These are phyloP conservation scores for Diospyros lotus DNA, from an alignment of 148 eudicot species.

Conservation along the genomic window DNA sequence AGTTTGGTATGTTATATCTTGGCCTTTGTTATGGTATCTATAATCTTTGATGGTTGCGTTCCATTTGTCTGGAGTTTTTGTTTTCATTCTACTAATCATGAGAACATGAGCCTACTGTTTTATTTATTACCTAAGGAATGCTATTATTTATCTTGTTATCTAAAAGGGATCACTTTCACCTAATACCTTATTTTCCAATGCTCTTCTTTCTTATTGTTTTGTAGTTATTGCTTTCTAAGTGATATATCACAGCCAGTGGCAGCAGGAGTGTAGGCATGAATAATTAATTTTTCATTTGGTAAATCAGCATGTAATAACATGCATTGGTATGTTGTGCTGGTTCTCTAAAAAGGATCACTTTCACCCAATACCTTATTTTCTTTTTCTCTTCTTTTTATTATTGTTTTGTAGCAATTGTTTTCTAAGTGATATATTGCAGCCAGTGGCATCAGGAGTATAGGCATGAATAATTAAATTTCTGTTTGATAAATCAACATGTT, in stretches of 20 bases:
- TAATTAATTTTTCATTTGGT: too few relatives aligned
- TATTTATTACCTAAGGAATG: too few relatives aligned
- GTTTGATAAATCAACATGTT: too few relatives aligned
- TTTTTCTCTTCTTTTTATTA: not conserved
- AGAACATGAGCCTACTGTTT: not conserved
- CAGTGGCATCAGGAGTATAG: not conserved
- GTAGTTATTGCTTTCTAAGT: not conserved
- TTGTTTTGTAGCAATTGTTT: not conserved
- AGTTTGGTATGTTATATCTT: conserved; percentile 42
- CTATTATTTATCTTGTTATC: not conserved
- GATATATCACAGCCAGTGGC: not conserved
- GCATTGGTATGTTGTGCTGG: not conserved
- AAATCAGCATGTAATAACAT: not conserved
- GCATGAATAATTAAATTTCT: too few relatives aligned
- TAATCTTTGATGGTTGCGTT: not conserved
- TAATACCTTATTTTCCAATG: not conserved
- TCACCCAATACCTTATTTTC: not conserved
- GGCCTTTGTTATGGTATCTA: not conserved
- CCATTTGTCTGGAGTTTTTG: not conserved
- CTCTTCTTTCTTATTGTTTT: not conserved
- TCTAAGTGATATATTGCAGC: not conserved
- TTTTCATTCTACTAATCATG: not conserved
- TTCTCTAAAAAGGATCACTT: not conserved
- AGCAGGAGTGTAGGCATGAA: not conserved
- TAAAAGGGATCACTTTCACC: not conserved